Conservation (phyloP, 192 early-diverging fungal species). For the Chytriomyces hyalinus region DNA sequence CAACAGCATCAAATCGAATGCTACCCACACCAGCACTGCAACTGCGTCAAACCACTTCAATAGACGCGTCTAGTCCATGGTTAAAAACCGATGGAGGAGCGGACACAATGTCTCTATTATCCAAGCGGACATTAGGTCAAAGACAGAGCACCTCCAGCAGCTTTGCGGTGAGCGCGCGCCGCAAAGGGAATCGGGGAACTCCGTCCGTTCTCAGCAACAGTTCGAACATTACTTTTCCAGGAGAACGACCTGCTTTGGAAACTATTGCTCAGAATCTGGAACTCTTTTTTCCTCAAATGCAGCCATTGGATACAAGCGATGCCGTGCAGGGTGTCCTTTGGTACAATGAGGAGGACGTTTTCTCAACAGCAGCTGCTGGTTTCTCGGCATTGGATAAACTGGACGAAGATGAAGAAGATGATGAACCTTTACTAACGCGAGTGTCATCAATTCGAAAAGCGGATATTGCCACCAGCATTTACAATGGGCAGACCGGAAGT, state of each 20-base stretch:
- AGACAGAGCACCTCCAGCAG: neutral
- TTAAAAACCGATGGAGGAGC: too few relatives aligned
- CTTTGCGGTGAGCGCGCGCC: neutral
- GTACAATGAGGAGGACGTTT: slow-evolving; percentile 25
- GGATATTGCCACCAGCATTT: slow-evolving; percentile 14
- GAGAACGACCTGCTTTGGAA: slow-evolving; percentile 92
- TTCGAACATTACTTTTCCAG: slow-evolving; percentile 72
- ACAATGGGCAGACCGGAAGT: neutral
- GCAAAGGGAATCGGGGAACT: neutral
- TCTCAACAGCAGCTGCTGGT: neutral
- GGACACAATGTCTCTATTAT: neutral
- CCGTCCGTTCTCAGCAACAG: slow-evolving; percentile 45
- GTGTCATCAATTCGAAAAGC: slow-evolving; percentile 25
- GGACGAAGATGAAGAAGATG: slow-evolving; percentile 19
- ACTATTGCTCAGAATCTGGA: slow-evolving; percentile 88
- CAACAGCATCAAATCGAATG: too few relatives aligned
- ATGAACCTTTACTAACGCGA: neutral
- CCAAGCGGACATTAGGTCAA: neutral
- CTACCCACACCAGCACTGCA: too few relatives aligned
- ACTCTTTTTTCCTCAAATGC: slow-evolving; percentile 74
- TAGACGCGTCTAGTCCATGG: too few relatives aligned
- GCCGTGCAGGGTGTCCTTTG: slow-evolving; percentile 28
- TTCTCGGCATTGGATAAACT: neutral
- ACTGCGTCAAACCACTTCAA: too few relatives aligned
- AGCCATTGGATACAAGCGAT: slow-evolving; percentile 26